Conservation (phyloP, 305 asterid genomes). For the Galium porrigens region DNA sequence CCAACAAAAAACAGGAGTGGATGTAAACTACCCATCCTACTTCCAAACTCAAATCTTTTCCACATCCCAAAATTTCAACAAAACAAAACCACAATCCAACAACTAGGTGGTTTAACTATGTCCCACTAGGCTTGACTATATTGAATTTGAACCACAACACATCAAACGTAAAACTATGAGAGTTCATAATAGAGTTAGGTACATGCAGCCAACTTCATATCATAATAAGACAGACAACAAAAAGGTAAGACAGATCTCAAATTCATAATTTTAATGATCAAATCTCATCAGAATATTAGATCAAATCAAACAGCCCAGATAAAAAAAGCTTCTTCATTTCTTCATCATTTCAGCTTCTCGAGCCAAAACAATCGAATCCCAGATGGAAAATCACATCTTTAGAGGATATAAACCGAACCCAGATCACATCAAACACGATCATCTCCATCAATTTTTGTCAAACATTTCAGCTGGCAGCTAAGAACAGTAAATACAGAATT, state of each 20-base stretch:
- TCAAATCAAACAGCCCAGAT: not conserved
- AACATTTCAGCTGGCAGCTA: not conserved
- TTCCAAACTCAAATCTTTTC: not conserved
- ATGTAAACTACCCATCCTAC: not conserved
- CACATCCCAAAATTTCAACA: not conserved
- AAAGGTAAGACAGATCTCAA: not conserved
- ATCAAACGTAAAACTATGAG: not conserved
- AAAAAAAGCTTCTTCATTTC: not conserved
- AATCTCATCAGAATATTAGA: not conserved
- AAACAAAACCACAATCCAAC: not conserved
- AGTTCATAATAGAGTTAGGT: not conserved
- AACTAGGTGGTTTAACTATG: not conserved
- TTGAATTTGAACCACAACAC: not conserved
- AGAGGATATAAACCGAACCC: not conserved
- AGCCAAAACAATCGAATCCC: not conserved
- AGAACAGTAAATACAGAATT: slow-evolving; percentile 1
- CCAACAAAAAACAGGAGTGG: not conserved
- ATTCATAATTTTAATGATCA: not conserved
- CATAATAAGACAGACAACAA: not conserved
- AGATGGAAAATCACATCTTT: slow-evolving; percentile 2
- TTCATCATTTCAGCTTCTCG: not conserved
- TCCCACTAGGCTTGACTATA: not conserved
- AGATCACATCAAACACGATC: not conserved
- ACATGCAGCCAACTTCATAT: not conserved
- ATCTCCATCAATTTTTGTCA: not conserved